Evolutionary conservation across 345 rosid species (phyloP).

Genomic region (Streptanthus diversifolius): DNA sequence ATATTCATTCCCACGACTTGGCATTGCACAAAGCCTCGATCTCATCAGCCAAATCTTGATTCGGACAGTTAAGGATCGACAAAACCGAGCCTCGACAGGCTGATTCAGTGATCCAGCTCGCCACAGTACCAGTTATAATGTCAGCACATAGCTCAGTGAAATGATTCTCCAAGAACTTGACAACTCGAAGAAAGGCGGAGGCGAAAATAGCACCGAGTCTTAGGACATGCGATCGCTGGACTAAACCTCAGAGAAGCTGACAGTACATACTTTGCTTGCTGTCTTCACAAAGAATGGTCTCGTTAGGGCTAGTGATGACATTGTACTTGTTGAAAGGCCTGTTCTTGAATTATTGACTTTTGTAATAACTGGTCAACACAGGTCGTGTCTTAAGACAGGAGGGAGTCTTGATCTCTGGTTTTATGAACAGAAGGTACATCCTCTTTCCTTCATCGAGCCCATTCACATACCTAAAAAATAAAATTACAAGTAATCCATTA

Average conservation of each 20-base stretch:
- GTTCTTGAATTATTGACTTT: constrained; percentile 69
- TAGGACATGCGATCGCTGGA: constrained; percentile 64
- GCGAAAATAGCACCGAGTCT: constrained; percentile 86
- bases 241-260: constrained; percentile 81
- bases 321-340: constrained; percentile 73
- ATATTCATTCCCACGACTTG: constrained; percentile 76
- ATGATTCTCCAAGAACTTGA: constrained; percentile 72
- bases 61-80: constrained; percentile 38
- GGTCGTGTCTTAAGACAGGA: constrained; percentile 83
- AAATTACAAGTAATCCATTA: neutral
- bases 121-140: constrained; percentile 56
- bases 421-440: constrained; percentile 74
- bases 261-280: constrained; percentile 92
- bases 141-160: constrained; percentile 67
- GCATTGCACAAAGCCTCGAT: constrained; percentile 43
- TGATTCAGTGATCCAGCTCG: constrained; percentile 72
- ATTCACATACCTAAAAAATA: constrained; percentile 36
- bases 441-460: constrained; percentile 88
- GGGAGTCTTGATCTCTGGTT: constrained; percentile 80
- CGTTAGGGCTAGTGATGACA: constrained; percentile 83
- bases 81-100: constrained; percentile 54
- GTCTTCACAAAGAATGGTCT: constrained; percentile 76
- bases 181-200: constrained; percentile 74
- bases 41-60: constrained; percentile 48
- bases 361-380: constrained; percentile 86